Evolutionary conservation across 148 eudicot species (phyloP).

Genomic region (Suaeda aralocaspica): DNA sequence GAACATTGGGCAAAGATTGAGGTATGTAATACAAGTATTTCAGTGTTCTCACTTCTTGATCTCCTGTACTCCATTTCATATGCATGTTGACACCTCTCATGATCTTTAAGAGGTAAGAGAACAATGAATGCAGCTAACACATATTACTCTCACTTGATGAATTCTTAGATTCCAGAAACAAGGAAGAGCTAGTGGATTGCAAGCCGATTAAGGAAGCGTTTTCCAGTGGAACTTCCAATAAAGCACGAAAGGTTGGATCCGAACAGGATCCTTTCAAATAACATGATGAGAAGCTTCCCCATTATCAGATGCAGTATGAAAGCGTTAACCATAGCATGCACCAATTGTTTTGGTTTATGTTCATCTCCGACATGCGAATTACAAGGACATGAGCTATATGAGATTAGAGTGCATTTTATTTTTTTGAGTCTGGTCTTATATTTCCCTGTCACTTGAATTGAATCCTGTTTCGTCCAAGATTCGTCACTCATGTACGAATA

Average conservation of each 20-base stretch:
- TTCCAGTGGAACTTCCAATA: slow-evolving; percentile 86
- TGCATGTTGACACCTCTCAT: not conserved
- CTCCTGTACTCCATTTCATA: not conserved
- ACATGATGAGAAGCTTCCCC: slow-evolving; percentile 88
- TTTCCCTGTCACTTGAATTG: no score
- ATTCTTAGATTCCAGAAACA: slow-evolving; percentile 74
- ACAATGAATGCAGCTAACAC: not conserved
- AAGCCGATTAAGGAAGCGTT: slow-evolving; percentile 69
- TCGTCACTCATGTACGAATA: no score
- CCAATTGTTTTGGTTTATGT: slow-evolving; percentile 1
- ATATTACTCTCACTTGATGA: not conserved
- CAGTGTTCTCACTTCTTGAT: not conserved
- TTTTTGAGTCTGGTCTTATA: no score
- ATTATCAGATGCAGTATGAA: slow-evolving; percentile 40
- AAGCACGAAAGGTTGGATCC: slow-evolving; percentile 89
- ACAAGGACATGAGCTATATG: not conserved
- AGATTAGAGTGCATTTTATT: no score
- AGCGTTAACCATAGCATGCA: not conserved
- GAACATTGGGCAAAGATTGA: slow-evolving; percentile 99
- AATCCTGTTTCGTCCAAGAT: no score
- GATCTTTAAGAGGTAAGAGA: not conserved
- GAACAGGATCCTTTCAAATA: slow-evolving; percentile 66
- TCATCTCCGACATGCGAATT: slow-evolving; percentile 4
- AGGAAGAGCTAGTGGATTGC: slow-evolving; percentile 68
- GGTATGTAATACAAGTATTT: slow-evolving; percentile 49